These are phyloP conservation scores for Leishmania aethiopica DNA, from an alignment of 208 protist genomes.

Conservation along the genomic window DNA sequence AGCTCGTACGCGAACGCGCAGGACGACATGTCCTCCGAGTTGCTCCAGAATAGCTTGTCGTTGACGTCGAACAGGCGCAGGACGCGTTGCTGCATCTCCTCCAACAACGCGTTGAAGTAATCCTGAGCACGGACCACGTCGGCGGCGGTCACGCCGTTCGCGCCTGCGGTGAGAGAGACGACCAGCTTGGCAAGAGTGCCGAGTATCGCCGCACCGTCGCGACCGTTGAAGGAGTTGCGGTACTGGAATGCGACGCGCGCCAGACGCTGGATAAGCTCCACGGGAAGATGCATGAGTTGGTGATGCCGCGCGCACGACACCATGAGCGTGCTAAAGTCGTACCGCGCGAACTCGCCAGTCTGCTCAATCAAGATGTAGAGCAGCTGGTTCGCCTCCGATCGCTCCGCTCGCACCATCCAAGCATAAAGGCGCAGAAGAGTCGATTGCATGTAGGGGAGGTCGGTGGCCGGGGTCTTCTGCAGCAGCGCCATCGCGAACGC, in stretches of 20 bases:
- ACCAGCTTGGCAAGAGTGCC: conserved; percentile 54
- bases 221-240: conserved; percentile 38
- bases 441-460: conserved; percentile 36
- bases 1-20: conserved; percentile 85
- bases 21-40: conserved; percentile 61
- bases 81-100: conserved; percentile 65
- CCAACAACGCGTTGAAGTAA: conserved; percentile 60
- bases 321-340: conserved; percentile 62
- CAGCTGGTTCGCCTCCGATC: conserved; percentile 50
- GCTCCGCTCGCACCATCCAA: conserved; percentile 81
- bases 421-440: conserved; percentile 71
- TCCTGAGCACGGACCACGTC: conserved; percentile 58
- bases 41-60: conserved; percentile 52
- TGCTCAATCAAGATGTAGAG: conserved; percentile 64
- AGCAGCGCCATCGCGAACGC: conserved; percentile 43
- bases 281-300: conserved; percentile 49
- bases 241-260: conserved; percentile 54
- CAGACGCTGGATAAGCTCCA: conserved; percentile 59
- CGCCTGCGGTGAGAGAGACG: conserved; percentile 40
- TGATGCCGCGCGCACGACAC: conserved; percentile 65
- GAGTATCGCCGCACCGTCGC: conserved; percentile 57
- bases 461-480: conserved; percentile 31
- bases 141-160: conserved; percentile 38
- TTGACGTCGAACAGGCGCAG: conserved; percentile 55
- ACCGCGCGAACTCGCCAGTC: conserved; percentile 44